Evolutionary conservation across 495 filamentous ascomycete genomes (phyloP), one percentile per base, ranked within the genome.

Genomic region (Penicillium daleae): DNA sequence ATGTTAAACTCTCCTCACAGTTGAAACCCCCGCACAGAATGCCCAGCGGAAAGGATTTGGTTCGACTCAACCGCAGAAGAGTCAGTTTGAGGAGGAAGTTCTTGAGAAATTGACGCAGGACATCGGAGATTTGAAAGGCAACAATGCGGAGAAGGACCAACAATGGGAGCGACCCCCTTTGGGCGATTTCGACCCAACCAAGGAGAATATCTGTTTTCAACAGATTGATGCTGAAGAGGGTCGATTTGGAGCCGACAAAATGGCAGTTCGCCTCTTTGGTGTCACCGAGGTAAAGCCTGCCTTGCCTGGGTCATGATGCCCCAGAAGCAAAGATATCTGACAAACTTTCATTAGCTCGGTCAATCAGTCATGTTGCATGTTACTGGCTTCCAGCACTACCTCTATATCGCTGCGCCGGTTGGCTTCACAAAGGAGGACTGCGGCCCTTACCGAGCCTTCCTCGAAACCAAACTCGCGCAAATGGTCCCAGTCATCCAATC

Each of bases 171-270:
- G 95, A 29, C 96, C 96, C 12, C 78, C 82, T 10, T 75, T 98
- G 6, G 85, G 85, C 6, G 81, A 84, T 50, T 97, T 93, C 72
- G 78, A 94, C 62, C 84, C 88, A n/a, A 66, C 78, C 31, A 89
- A 74, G 49, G 85, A 95, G 46, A 90, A 77, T 61, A 82, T 99
- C 12, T 87, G 83, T 69, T 98, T 98, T 74, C 95, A 98, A 75
- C 91, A 96, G 71, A 98, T 99, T 71, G 95, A 99, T 65, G 89
- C 87, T 5, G 94, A 98, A 67, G 94, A 98, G 74, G 93, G 95
- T 21, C 87, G 84, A 3, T 65, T 97, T 6, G 68, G 83, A 73
- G 87, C 88, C 61, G 91, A 90, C 19, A 87, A 84, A 68, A 80
- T 90, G 2, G 86, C 90, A 0, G 83, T 98, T 61, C 92, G 92